Evolutionary conservation across 257 asterid genomes (phyloP), one percentile per base, ranked within the genome.

Genomic region (Plantago elongata): DNA sequence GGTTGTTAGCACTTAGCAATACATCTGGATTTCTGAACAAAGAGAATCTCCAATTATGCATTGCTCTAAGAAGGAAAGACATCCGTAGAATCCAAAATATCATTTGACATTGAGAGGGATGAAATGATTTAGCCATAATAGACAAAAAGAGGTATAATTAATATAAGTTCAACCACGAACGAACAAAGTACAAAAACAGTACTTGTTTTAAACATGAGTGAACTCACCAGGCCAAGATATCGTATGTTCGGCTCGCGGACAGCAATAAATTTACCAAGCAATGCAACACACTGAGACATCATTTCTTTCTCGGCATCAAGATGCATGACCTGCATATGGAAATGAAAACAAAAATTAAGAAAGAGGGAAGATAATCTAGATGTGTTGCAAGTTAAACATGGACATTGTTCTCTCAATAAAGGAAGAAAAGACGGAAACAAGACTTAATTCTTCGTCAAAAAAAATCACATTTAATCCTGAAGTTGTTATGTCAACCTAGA

Each of bases 221-320:
- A 55, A 72, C 90, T 81, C 75, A 87, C 97, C 96, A 90, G 70
- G 69, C 97, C 97, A 71, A 90, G 97, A 80, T 90, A 90, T 38
- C 97, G 85, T 61, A 90, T 90, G 82, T 90, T 90, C 73, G 97
- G 97, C 70, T 90, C 97, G 13, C 97, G 96, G 27, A 90, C 97
- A 48, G 97, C 89, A 29, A 90, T 90, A 76, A 90, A 90, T 80
- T 90, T 90, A 69, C 97, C 97, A 51, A 90, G 96, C 79, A 90
- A 67, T 45, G 97, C 97, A 71, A 90, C 95, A 85, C 97, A 90
- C 67, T 90, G 97, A 52, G 96, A 90, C 94, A 90, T 90, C 96
- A 90, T 90, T 76, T 90, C 97, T 72, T 85, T 87, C 72, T 90
- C 97, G 7, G 97, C 97, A 84, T 90, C 97, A 67, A 90, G 95